Evolutionary conservation across 1,284 basidiomycete genomes (phyloP), one percentile per base, ranked within the genome.

Genomic region (Cystobasidium sp.): DNA sequence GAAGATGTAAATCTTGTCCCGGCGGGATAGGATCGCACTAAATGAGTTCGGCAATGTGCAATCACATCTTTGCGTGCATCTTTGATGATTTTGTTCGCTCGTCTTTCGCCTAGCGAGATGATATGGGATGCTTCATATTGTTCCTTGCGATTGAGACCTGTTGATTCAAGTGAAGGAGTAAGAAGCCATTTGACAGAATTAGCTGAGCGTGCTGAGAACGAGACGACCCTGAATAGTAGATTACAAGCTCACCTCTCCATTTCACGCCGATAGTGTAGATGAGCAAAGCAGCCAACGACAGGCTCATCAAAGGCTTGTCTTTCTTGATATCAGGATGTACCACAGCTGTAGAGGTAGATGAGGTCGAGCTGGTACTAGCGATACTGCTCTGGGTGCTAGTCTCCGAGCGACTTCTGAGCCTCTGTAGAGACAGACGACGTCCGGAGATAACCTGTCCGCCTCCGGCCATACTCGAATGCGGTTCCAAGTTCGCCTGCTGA

Each of bases 221-320:
- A 12, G n/a, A 14, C 12, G 14, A 49, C 14, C 46, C 46, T 14
- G n/a, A 14, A 49, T 49, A 3, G 46, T 49, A 49, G 46, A 49
- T 1, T n/a, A 49, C 10, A 65, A 47, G n/a, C 62, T 65, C 51
- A 65, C 74, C 95, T 51, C 90, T 90, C 79, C 91, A 97, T 82
- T 96, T 96, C 78, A 99, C 94, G 12, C 96, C 97, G 55, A 96
- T 88, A 1, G 96, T 97, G 82, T 99, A 99, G 22, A 99, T 90
- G 9, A 98, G 87, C 16, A 98, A 86, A 0, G 87, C 86, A 0
- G 89, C 87, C 0, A 99, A 87, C 2, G 86, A 85, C 18, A 87
- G 81, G 0, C 93, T 92, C 88, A 96, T 93, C 43, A 76, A 66
- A 20, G 76, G 74, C 63, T 77, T 76, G 47, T 77, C 77, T 41